These are phyloP conservation scores for Setaria italica DNA, from an alignment of 202 grass and related monocot species.

Conservation along the genomic window DNA sequence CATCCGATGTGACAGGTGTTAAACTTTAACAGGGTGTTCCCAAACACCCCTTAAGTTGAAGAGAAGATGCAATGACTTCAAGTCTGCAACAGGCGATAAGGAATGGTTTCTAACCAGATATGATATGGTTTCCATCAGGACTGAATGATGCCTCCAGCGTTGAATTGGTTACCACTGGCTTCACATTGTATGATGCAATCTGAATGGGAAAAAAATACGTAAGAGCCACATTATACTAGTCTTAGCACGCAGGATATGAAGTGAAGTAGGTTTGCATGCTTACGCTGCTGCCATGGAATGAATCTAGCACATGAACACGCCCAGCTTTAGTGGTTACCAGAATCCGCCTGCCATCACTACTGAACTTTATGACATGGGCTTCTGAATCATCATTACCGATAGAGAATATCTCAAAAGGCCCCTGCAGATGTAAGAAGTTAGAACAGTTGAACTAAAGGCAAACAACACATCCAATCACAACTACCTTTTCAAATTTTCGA, in stretches of 20 bases:
- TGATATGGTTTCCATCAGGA: constrained; percentile 90
- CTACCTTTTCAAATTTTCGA: constrained; percentile 89
- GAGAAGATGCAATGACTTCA: background rate
- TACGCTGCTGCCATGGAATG: constrained; percentile 83
- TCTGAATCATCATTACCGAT: constrained; percentile 76
- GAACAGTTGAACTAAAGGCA: constrained; percentile 11
- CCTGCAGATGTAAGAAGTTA: constrained; percentile 53
- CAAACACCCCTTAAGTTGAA: too few relatives aligned
- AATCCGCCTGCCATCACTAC: constrained; percentile 81
- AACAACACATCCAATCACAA: constrained; percentile 27
- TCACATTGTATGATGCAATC: constrained; percentile 85
- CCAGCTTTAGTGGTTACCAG: constrained; percentile 95
- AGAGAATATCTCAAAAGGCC: constrained; percentile 85
- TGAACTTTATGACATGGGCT: constrained; percentile 94
- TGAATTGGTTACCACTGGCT: constrained; percentile 72
- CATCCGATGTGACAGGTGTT: too few relatives aligned
- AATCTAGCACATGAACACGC: constrained; percentile 89
- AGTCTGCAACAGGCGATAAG: background rate
- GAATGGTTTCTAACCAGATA: constrained; percentile 69
- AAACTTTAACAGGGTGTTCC: too few relatives aligned
- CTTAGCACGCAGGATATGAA: constrained; percentile 6
- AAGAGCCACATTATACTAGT: background rate
- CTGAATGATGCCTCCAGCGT: constrained; percentile 96
- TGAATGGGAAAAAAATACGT: constrained; percentile 18
- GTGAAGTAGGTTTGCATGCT: constrained; percentile 42